Evolutionary conservation across 1,284 basidiomycete genomes (phyloP).

Genomic region (Ganoderma lingzhi): DNA sequence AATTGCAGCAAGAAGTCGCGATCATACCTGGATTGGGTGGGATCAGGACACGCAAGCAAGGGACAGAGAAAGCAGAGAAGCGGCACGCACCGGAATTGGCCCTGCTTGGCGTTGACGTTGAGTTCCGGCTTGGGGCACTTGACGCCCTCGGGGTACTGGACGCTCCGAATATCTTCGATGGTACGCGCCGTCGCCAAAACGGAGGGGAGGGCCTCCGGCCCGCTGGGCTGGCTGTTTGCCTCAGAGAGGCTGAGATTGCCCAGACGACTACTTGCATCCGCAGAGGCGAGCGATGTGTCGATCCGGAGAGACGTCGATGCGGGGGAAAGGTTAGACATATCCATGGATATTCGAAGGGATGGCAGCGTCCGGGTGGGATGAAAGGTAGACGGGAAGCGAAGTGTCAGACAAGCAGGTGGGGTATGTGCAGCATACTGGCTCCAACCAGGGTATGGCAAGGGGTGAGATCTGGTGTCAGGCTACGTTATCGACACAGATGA

Average conservation of each 20-base stretch:
- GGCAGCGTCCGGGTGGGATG: no score
- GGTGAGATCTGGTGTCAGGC: no score
- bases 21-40: constrained; percentile 75
- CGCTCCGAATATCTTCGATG: constrained; percentile 84
- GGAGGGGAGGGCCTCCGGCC: constrained; percentile 60
- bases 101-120: constrained; percentile 84
- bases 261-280: constrained; percentile 60
- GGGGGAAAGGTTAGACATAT: no score
- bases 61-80: constrained; percentile 8
- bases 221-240: constrained; percentile 48
- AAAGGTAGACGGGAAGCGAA: no score
- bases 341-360: no score
- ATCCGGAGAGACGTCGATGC: constrained; percentile 56
- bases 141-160: constrained; percentile 88
- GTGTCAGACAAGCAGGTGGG: no score
- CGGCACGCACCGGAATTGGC: constrained; percentile 82
- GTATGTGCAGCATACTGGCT: no score
- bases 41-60: background rate
- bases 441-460: no score
- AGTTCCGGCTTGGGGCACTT: constrained; percentile 87
- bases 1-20: constrained; percentile 98
- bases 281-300: constrained; percentile 56
- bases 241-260: constrained; percentile 76
- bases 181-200: constrained; percentile 78
- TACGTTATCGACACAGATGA: no score